Base-by-base conservation (phyloP, 768 basidiomycete species). In the Tricholoma matsutake region DNA sequence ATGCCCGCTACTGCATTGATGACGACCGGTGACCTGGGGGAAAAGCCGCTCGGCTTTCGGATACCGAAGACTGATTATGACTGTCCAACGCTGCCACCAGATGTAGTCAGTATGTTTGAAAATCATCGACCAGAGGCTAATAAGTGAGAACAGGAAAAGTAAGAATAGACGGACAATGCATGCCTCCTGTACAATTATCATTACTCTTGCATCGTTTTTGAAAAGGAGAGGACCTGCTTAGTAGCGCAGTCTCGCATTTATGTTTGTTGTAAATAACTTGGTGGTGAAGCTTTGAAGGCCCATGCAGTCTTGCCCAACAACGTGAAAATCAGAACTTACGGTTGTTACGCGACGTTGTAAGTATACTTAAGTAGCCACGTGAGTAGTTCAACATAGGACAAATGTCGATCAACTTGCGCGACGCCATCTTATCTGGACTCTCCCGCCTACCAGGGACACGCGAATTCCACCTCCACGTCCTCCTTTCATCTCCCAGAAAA, bases 401-500 rank as follows among this genome's bases (percentile, higher is more conserved):
- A 34, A 67, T 67, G 68, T 58, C 64, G 49, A 66, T 65, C 63
- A 76, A 69, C 68, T 81, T 92, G 18, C 83, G 89, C 43, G 87
- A 91, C 70, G 73, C 76, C 31, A 79, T 94, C 22, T 76, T 92
- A 57, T 75, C 75, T 6, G 79, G 82, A 9, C 83, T 94, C 55
- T 68, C 75, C 4, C 66, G 65, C 22, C 68, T 91, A 16, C 87
- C 89, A 4, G 91, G 89, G 0, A 81, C 81, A 32, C 87, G 91
- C 54, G 79, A 82, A 62, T 86, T 92, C 68, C 88, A 92, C 69
- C 58, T 94, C 55, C 90, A 94, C 67, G 86, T 87, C 59, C 85
- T 95, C 59, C 78, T 86, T 39, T 85, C 91, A 2, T 73, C 85
- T 0, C 86, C 89, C 9, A 78, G 84, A 54, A 92, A 89, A 69